These are phyloP conservation scores for Tetracladium marchalianum DNA, from an alignment of 495 filamentous ascomycete species.

Conservation along the genomic window DNA sequence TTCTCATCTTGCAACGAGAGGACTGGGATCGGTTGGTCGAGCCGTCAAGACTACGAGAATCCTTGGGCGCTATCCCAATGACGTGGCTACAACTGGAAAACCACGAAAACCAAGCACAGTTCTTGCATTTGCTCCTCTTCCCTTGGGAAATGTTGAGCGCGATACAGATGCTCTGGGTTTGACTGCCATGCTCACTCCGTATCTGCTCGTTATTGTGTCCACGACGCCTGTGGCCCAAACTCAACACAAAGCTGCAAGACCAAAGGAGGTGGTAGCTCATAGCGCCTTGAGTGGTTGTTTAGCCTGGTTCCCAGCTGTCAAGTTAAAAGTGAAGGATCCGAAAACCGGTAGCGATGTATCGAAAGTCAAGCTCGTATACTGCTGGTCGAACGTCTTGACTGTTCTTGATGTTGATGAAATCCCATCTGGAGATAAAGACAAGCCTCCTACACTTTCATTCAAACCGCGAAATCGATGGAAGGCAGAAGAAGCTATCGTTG, in stretches of 20 bases:
- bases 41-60: constrained; percentile 85
- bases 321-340: constrained; percentile 65
- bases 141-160: constrained; percentile 84
- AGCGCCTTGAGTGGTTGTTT: constrained; percentile 86
- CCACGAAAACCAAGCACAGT: constrained; percentile 90
- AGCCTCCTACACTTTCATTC: constrained; percentile 70
- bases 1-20: constrained; percentile 87
- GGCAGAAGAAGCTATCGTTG: constrained; percentile 90
- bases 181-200: constrained; percentile 92
- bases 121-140: constrained; percentile 81
- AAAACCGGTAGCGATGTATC: constrained; percentile 45
- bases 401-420: constrained; percentile 77
- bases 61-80: constrained; percentile 78
- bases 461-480: constrained; percentile 81
- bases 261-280: constrained; percentile 83
- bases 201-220: constrained; percentile 90
- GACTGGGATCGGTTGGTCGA: constrained; percentile 75
- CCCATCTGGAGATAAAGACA: constrained; percentile 54
- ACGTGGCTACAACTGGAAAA: constrained; percentile 41
- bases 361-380: constrained; percentile 87
- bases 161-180: constrained; percentile 80
- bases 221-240: constrained; percentile 94
- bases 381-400: constrained; percentile 94
- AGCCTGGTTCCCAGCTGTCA: constrained; percentile 95
- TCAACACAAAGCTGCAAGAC: constrained; percentile 81